Base-by-base conservation (phyloP, 768 basidiomycete species). In the Leccinum rimulosum region DNA sequence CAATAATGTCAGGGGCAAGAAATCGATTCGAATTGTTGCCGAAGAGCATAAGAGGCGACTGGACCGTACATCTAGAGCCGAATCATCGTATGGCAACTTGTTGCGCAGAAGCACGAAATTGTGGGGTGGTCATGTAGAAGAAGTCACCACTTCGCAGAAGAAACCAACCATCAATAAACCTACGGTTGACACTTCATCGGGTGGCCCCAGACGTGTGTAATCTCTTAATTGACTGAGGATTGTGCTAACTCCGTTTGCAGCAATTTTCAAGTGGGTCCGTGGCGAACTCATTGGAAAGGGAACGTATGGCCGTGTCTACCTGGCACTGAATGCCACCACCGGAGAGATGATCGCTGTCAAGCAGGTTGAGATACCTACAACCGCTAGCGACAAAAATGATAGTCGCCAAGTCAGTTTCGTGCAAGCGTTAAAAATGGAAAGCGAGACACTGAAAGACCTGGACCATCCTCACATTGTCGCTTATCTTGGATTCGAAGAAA, bases 311-410 rank as follows among this genome's bases (percentile, higher is more conserved):
- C 86, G 91, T 47, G 97, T 99, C 30, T 99, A 98, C 69, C 84
- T 98, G 56, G 97, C 93, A 17, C 79, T 98, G 59, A 98, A 98
- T 71, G 93, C 92, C 33, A 95, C 93, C 3, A 96, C 95, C 0
- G 95, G 95, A 58, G 95, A 98, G 75, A 96, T 98, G 93, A 95
- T 98, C 67, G 97, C 97, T 17, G 97, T 99, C 63, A 99, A 99
- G 75, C 97, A 98, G 75, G 97, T 99, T 50, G 97, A 98, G 72
- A 84, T 95, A 58, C 96, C 97, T 2, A 85, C 86, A 53, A 95
- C 94, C 8, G 85, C 87, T 17, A 93, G 91, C 67, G 97, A 99
- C 75, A 91, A 89, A 73, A 89, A 85, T 63, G 95, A 98, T 73
- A 81, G 84, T 17, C 84, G 95, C 33, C 95, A 96, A 66, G 78